Percentiles rank a stretch among this genome's conserved stretches.
Evolutionary conservation across 768 basidiomycete genomes (phyloP).

Genomic region (Hericium rajendrae): DNA sequence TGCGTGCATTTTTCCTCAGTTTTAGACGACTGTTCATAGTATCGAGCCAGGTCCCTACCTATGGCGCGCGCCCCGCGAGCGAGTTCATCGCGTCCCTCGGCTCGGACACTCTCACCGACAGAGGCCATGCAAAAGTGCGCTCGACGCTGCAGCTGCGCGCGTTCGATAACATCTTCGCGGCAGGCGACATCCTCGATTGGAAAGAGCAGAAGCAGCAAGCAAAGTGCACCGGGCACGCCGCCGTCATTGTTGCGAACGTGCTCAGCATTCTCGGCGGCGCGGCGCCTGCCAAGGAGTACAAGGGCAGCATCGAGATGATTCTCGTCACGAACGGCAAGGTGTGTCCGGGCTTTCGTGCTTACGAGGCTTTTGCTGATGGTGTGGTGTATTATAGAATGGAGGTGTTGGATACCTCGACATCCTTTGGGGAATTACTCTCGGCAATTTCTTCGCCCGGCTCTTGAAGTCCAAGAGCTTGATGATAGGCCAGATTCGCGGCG

Average conservation of each 20-base stretch:
- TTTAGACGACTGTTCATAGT: not conserved
- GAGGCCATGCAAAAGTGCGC: constrained; percentile 39
- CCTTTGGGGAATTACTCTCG: not conserved
- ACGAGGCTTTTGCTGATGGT: too few species aligned
- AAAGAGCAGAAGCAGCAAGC: constrained; percentile 50
- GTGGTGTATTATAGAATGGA: not conserved
- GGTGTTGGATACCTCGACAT: not conserved
- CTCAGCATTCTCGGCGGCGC: constrained; percentile 31
- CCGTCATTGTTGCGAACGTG: constrained; percentile 41
- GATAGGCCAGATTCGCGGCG: not conserved
- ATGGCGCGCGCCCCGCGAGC: constrained; percentile 38
- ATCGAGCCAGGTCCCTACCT: constrained; percentile 19
- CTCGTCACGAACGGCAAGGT: constrained; percentile 18
- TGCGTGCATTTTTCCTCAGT: constrained; percentile 21
- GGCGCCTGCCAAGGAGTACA: constrained; percentile 30
- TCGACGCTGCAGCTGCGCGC: constrained; percentile 47
- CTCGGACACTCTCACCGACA: constrained; percentile 22
- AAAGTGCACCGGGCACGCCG: constrained; percentile 36
- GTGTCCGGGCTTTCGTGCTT: not conserved
- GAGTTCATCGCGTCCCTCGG: constrained; percentile 40
- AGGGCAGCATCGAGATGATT: constrained; percentile 43
- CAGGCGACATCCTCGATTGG: constrained; percentile 57
- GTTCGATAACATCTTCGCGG: constrained; percentile 50
- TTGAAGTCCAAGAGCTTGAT: not conserved
- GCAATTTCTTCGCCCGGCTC: not conserved